Evolutionary conservation across 2,329 filamentous ascomycete genomes (phyloP), one percentile per base, ranked within the genome.

Genomic region (Fusarium guadeloupense): DNA sequence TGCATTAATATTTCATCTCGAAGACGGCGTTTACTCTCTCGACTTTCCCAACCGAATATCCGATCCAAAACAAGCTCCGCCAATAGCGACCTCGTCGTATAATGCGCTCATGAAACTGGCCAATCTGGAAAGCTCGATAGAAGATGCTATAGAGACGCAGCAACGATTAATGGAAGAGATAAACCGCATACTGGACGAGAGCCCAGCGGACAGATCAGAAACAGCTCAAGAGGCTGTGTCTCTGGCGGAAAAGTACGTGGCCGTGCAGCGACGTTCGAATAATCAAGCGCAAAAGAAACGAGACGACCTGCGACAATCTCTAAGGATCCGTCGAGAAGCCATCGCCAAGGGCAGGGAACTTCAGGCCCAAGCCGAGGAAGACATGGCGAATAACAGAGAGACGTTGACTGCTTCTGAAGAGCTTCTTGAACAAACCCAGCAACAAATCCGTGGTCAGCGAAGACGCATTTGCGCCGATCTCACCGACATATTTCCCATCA

Each of bases 381-480:
- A 91, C 64, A 84, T 95, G 7, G 77, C 80, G 12, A 82, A 87
- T 61, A 88, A 86, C 8, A 78, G 80, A 41, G 78, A 84, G 28
- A 85, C 88, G 63, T 78, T 94, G 26, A 72, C 77, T 0, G 77
- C 83, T 1, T 87, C 85, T 12, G 80, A 81, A 30, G 75, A 79
- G 6, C 78, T 89, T 2, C 75, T 90, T 1, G 78, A 80, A 5
- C 76, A 82, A 41, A 87, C 85, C 0, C 81, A 81, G 35, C 86
- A 89, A 44, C 85, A 87, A 17, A 89, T 92, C n/a, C 86, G 84
- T 54, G 92, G 90, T n/a, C 95, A 98, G 74, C 86, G 93, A 19
- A 87, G 93, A 13, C 89, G 95, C 30, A 91, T 98, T 50, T 93
- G 92, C 73, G 89, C 95, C 64, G 93, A 97, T 63, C 80, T 99